Conservation (phyloP, 441 rosid genomes). For the Populus hybrid region DNA sequence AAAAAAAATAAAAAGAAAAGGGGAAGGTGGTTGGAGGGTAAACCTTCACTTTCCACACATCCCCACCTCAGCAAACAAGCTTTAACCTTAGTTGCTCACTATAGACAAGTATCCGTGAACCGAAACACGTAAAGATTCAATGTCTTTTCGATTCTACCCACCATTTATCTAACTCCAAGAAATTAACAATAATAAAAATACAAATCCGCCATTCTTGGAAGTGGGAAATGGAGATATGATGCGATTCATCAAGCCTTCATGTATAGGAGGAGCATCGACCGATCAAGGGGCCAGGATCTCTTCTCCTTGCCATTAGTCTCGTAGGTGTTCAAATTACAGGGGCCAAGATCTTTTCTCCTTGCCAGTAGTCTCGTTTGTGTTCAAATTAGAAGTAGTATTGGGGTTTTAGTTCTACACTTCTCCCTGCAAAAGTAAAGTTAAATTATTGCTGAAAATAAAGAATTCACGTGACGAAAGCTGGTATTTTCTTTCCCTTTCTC, state of each 20-base stretch:
- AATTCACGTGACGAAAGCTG: not conserved
- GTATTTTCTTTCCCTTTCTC: not conserved
- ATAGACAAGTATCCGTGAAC: constrained; percentile 31
- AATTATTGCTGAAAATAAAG: not conserved
- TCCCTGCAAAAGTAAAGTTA: not conserved
- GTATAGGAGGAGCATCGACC: not conserved
- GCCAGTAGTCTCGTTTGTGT: too few relatives aligned
- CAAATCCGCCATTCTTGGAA: not conserved
- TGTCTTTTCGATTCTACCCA: not conserved
- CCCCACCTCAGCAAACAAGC: not conserved
- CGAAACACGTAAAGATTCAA: not conserved
- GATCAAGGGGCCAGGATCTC: not conserved
- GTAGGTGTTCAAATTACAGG: too few relatives aligned
- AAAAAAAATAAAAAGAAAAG: not conserved
- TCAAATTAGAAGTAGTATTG: too few relatives aligned
- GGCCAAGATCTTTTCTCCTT: too few relatives aligned
- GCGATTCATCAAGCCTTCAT: not conserved
- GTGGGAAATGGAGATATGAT: not conserved
- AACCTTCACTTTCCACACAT: constrained; percentile 8
- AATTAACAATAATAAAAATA: not conserved
- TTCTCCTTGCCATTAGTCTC: not conserved
- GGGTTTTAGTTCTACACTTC: not conserved
- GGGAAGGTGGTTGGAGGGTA: constrained; percentile 21
- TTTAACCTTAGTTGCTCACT: not conserved
- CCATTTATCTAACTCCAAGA: not conserved